Evolutionary conservation across 1,284 basidiomycete genomes (phyloP).

Genomic region (Fomitopsis pinicola): DNA sequence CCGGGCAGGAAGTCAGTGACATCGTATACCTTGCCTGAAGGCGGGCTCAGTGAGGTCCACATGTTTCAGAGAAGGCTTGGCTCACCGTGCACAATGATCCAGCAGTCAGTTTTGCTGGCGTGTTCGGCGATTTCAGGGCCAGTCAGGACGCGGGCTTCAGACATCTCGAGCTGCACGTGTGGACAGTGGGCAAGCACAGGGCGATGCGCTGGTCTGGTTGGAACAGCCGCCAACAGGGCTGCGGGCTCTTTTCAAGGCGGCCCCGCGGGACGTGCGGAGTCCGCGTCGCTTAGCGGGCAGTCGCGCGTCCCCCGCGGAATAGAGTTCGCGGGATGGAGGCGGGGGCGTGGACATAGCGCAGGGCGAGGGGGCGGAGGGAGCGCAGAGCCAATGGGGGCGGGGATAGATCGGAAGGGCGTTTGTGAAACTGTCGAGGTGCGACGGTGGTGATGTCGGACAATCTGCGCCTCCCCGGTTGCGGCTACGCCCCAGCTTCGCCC

Average conservation of each 20-base stretch:
- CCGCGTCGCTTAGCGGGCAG: not conserved
- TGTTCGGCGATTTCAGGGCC: slow-evolving; percentile 27
- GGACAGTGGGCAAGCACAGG: not conserved
- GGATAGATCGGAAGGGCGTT: slow-evolving; percentile 1
- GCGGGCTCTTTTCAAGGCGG: slow-evolving; percentile 15
- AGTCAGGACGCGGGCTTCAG: slow-evolving; percentile 21
- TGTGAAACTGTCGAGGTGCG: not conserved
- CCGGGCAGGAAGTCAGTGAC: slow-evolving; percentile 65
- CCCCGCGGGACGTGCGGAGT: slow-evolving; percentile 13
- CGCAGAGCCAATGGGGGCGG: slow-evolving; percentile 2
- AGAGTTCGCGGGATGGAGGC: not conserved
- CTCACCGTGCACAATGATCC: slow-evolving; percentile 71
- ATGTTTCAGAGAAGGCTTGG: not conserved
- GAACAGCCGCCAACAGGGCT: not conserved
- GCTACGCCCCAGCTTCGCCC: not conserved
- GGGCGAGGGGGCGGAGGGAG: not conserved
- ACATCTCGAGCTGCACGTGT: slow-evolving; percentile 14
- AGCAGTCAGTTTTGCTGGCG: slow-evolving; percentile 54
- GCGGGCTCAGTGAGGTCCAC: not conserved
- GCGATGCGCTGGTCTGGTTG: not conserved
- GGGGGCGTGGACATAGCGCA: not conserved
- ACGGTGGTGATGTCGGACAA: not conserved
- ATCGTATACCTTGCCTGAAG: slow-evolving; percentile 62
- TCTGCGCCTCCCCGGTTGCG: not conserved
- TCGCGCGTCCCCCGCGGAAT: not conserved